These are phyloP conservation scores for Coemansia sp. DNA, from an alignment of 192 early-diverging fungal species.

Conservation along the genomic window DNA sequence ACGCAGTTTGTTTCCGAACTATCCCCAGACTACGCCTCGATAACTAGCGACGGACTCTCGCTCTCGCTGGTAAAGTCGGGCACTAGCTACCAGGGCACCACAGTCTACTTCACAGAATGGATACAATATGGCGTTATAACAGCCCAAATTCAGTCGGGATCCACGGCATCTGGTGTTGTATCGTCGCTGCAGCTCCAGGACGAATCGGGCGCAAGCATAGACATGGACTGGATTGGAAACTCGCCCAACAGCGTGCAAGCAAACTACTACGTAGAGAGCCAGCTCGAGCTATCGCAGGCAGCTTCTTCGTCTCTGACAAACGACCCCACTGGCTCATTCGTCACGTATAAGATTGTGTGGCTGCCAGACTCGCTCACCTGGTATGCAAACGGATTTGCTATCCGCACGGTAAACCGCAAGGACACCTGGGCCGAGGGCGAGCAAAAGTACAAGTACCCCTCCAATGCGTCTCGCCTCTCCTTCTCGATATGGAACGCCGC, in stretches of 20 bases:
- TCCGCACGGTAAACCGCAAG: slow-evolving; percentile 54
- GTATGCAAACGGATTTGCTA: slow-evolving; percentile 56
- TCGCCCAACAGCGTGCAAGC: slow-evolving; percentile 58
- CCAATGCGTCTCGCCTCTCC: slow-evolving; percentile 47
- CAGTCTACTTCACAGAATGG: slow-evolving; percentile 49
- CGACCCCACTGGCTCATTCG: slow-evolving; percentile 51
- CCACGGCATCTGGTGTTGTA: slow-evolving; percentile 57
- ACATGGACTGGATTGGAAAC: slow-evolving; percentile 62
- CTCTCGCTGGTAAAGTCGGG: slow-evolving; percentile 50
- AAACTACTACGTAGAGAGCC: slow-evolving; percentile 58
- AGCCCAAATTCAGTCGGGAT: slow-evolving; percentile 58
- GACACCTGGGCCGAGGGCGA: slow-evolving; percentile 56
- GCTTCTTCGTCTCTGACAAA: slow-evolving; percentile 18
- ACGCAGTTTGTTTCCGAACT: slow-evolving; percentile 58
- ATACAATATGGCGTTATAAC: slow-evolving; percentile 63
- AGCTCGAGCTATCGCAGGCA: slow-evolving; percentile 41
- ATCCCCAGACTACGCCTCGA: slow-evolving; percentile 43
- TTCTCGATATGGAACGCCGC: slow-evolving; percentile 67
- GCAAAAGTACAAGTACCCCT: slow-evolving; percentile 52
- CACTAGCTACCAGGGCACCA: slow-evolving; percentile 51
- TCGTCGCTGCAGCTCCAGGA: slow-evolving; percentile 61
- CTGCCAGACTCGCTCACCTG: slow-evolving; percentile 59
- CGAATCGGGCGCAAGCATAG: slow-evolving; percentile 60
- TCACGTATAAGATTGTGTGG: slow-evolving; percentile 64
- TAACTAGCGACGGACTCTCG: slow-evolving; percentile 41